phyloP scores from a whole-genome alignment of 768 basidiomycete genomes.

The Macrolepiota dolichaula region DNA sequence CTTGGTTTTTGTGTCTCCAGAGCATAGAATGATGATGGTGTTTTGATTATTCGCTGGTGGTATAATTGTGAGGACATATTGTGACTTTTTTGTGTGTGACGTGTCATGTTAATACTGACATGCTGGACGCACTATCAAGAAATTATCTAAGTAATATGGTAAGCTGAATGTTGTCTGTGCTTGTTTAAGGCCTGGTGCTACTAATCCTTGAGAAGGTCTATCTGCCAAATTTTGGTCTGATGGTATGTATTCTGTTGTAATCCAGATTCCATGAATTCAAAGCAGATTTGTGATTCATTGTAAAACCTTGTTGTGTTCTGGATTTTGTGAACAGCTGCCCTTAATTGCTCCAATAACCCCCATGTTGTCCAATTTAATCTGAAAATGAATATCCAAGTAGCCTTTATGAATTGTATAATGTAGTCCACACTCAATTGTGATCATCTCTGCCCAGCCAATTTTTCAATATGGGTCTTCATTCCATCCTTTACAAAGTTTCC shows the following conservation, averaged over 20 bases:
- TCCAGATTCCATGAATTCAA: conserved; percentile 3
- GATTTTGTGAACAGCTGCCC: conserved; percentile 17
- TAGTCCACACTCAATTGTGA: conserved; percentile 25
- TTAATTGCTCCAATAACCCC: conserved; percentile 28
- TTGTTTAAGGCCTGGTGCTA: neutral
- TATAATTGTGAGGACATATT: no score
- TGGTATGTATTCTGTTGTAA: conserved; percentile 3
- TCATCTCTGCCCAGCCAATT: conserved; percentile 27
- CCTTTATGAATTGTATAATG: neutral
- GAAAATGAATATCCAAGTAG: conserved; percentile 20
- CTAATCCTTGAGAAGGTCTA: conserved; percentile 8
- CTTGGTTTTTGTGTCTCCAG: no score
- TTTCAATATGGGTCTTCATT: conserved; percentile 12
- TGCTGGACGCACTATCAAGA: neutral
- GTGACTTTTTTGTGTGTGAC: neutral
- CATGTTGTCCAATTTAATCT: conserved; percentile 30
- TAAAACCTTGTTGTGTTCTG: conserved; percentile 16
- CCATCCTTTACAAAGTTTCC: conserved; percentile 16
- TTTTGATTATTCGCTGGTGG: no score
- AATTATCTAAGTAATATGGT: neutral
- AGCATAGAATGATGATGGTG: no score
- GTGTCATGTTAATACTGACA: neutral
- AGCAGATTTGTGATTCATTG: conserved; percentile 5
- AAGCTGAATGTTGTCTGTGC: neutral
- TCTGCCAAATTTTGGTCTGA: conserved; percentile 14